Percentiles rank a stretch among this genome's conserved stretches.
These are phyloP conservation scores for Cnidoscolus chayamansa DNA, from an alignment of 441 rosid species.

Conservation along the genomic window DNA sequence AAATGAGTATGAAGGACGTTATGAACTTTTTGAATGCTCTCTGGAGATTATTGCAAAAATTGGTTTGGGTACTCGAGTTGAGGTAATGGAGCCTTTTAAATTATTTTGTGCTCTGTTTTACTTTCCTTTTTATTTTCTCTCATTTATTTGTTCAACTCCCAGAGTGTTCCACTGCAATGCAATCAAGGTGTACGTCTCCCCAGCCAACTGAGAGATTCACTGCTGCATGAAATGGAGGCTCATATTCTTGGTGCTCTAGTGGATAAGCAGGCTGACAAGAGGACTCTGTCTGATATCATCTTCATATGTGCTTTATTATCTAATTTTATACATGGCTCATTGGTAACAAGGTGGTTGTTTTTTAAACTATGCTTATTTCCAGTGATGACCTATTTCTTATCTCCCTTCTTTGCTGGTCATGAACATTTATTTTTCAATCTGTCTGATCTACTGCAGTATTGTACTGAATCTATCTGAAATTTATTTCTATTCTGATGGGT, in stretches of 20 bases:
- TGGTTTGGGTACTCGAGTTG: conserved; percentile 35
- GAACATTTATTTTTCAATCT: conserved; percentile 6
- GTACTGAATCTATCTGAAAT: not conserved
- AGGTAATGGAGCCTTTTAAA: conserved; percentile 40
- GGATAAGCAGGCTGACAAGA: conserved; percentile 44
- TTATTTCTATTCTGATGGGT: not conserved
- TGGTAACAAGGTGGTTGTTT: conserved; percentile 54
- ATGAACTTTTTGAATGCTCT: conserved; percentile 71
- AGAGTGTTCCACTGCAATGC: conserved; percentile 48
- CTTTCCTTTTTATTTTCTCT: conserved; percentile 1
- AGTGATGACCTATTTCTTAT: not conserved
- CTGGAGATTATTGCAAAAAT: conserved; percentile 72
- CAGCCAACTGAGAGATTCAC: conserved; percentile 60
- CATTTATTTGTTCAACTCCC: conserved; percentile 22
- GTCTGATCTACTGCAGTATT: not conserved
- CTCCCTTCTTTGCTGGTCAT: not conserved
- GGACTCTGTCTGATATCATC: conserved; percentile 63
- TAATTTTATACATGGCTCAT: conserved; percentile 67
- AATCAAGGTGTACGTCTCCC: conserved; percentile 61
- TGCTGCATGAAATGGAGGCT: conserved; percentile 75
- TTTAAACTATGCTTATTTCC: not conserved
- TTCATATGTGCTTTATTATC: conserved; percentile 62
- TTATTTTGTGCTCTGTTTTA: conserved; percentile 15
- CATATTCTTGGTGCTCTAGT: conserved; percentile 43
- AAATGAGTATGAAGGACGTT: conserved; percentile 40